Evolutionary conservation across 2,329 filamentous ascomycete species (phyloP).

Genomic region (Verticillium dahliae): DNA sequence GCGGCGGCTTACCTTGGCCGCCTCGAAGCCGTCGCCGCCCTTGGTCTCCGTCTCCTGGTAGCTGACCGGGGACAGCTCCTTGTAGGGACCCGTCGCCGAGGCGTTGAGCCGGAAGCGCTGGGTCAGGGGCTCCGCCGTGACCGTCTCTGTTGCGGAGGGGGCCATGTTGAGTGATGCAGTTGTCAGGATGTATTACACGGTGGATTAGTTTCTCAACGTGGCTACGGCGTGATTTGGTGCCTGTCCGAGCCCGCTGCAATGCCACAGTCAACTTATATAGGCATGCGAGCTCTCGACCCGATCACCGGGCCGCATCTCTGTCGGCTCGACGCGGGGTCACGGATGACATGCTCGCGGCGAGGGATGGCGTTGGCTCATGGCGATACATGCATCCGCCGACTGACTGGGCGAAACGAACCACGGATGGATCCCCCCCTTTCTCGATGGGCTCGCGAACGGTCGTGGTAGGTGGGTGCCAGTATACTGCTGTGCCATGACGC

Average conservation of each 20-base stretch:
- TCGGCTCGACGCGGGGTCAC: neutral
- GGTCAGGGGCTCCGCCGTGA: constrained; percentile 15
- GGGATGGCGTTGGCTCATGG: neutral
- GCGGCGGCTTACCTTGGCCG: constrained; percentile 10
- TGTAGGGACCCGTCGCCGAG: constrained; percentile 18
- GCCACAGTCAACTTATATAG: neutral
- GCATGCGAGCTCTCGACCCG: neutral
- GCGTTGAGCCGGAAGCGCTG: constrained; percentile 26
- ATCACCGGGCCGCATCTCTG: neutral
- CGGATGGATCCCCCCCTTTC: neutral
- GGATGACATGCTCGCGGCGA: neutral
- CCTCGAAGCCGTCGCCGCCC: constrained; percentile 12
- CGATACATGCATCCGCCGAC: neutral
- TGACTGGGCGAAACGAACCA: neutral
- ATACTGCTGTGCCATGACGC: neutral
- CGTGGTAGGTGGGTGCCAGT: neutral
- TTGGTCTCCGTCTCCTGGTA: constrained; percentile 19
- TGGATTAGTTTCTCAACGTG: neutral
- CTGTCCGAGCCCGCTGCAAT: neutral
- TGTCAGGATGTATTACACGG: neutral
- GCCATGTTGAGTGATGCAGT: constrained; percentile 18
- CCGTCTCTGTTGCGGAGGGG: constrained; percentile 24
- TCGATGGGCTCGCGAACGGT: neutral
- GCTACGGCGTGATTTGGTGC: neutral
- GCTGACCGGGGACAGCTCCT: constrained; percentile 17